phyloP scores from a whole-genome alignment of 768 basidiomycete species.

The Mycena capillaripes region DNA sequence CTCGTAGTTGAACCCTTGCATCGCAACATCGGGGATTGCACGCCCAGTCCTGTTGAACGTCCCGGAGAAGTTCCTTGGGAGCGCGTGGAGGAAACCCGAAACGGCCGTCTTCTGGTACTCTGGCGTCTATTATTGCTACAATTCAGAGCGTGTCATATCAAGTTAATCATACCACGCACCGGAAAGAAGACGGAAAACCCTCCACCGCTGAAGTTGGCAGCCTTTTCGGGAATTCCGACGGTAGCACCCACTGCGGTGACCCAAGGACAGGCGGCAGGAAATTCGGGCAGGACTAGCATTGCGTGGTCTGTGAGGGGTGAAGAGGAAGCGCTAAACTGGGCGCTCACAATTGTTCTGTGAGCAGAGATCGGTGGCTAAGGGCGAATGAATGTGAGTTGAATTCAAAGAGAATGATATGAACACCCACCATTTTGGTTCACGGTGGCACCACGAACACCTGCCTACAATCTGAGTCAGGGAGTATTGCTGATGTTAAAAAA shows the following conservation, averaged over 20 bases:
- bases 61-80: constrained; percentile 23
- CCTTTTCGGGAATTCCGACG: constrained; percentile 21
- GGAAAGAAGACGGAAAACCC: constrained; percentile 58
- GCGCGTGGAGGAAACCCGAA: constrained; percentile 40
- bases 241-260: constrained; percentile 28
- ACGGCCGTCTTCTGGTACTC: constrained; percentile 49
- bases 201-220: constrained; percentile 44
- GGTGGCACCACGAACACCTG: constrained; percentile 22
- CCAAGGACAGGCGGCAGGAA: constrained; percentile 32
- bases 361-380: constrained; percentile 24
- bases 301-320: constrained; percentile 20
- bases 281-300: constrained; percentile 48
- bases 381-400: constrained; percentile 21
- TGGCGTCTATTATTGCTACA: constrained; percentile 38
- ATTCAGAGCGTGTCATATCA: constrained; percentile 1
- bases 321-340: constrained; percentile 24
- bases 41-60: constrained; percentile 32
- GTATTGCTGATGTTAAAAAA: constrained; percentile 15
- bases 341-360: constrained; percentile 22
- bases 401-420: constrained; percentile 23
- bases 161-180: constrained; percentile 7
- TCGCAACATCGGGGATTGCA: constrained; percentile 37
- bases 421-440: constrained; percentile 29
- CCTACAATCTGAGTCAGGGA: constrained; percentile 20
- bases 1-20: constrained; percentile 25